Base-by-base conservation (phyloP, 1,284 basidiomycete genomes). In the Baeospora myosura region DNA sequence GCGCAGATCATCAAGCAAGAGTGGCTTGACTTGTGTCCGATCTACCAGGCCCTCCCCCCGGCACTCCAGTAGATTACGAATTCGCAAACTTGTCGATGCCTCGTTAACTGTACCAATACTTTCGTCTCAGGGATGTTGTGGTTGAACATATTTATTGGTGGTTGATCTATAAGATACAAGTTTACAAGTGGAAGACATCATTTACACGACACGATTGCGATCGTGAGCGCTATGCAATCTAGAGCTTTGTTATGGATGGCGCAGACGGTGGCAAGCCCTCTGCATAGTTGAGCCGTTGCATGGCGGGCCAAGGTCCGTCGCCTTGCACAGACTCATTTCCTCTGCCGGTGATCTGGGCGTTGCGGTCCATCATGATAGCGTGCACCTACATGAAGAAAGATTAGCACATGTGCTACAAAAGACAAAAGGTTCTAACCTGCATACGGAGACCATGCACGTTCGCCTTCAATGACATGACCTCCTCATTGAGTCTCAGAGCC, bases 361-460 rank as follows among this genome's bases (percentile, higher is more conserved):
- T 79, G 43, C 78, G 65, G 34, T 81, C 78, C 74, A 81, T 74
- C 74, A 83, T 75, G 46, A 83, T 71, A 38, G 71, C 67, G 52
- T 81, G 80, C 29, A 76, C 54, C 73, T 74, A 47, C n/a, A n/a
- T 46, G 44, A 43, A 21, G 37, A 20, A 25, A 33, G 5, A 40
- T 40, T n/a, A 39, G 24, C 17, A 22, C n/a, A 28, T 18, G 14
- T 14, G 30, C 30, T 24, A 22, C 4, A n/a, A 1, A 21, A 28
- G 32, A 35, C 11, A 16, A 22, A 40, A 32, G 17, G 37, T 23
- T 59, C 67, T 20, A 48, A 86, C 79, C 71, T 89, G 88, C 74
- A 89, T 85, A 35, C 88, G 69, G 46, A 93, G 61, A 0, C 87
- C 86, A 47, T 88, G 81, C 33, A 91, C 71, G 40, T 76, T 81